Percentiles rank a stretch among this genome's conserved stretches.
phyloP scores from a whole-genome alignment of 2,329 filamentous ascomycete species.

The Thelonectria blattea region DNA sequence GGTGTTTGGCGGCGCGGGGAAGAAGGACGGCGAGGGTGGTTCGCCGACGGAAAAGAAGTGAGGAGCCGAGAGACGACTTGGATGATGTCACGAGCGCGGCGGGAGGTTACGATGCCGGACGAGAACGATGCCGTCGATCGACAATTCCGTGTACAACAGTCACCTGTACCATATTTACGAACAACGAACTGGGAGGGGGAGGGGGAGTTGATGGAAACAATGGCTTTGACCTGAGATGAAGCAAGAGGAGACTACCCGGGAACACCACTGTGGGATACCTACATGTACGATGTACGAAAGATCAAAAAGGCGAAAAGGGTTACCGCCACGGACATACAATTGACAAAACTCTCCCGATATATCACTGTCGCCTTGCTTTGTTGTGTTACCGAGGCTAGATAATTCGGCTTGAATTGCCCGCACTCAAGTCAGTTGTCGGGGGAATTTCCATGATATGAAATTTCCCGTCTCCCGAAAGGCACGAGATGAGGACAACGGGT shows the following conservation, averaged over 20 bases:
- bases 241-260: background rate
- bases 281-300: conserved; percentile 3
- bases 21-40: conserved; percentile 37
- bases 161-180: conserved; percentile 22
- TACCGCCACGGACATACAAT: background rate
- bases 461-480: background rate
- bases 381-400: conserved; percentile 1
- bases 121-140: background rate
- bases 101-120: background rate
- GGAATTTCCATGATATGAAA: background rate
- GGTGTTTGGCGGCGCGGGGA: conserved; percentile 51
- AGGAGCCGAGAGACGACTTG: conserved; percentile 4
- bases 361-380: background rate
- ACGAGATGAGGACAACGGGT: background rate
- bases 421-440: background rate
- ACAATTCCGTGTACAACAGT: conserved; percentile 6
- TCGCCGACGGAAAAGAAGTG: conserved; percentile 31
- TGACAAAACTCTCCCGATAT: conserved; percentile 6
- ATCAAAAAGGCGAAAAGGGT: background rate
- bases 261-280: background rate
- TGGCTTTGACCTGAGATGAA: background rate
- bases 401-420: background rate
- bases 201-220: background rate
- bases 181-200: background rate
- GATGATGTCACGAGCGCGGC: background rate